Evolutionary conservation across 768 basidiomycete genomes (phyloP), one percentile per base, ranked within the genome.

Genomic region (Auriculariales sp.): DNA sequence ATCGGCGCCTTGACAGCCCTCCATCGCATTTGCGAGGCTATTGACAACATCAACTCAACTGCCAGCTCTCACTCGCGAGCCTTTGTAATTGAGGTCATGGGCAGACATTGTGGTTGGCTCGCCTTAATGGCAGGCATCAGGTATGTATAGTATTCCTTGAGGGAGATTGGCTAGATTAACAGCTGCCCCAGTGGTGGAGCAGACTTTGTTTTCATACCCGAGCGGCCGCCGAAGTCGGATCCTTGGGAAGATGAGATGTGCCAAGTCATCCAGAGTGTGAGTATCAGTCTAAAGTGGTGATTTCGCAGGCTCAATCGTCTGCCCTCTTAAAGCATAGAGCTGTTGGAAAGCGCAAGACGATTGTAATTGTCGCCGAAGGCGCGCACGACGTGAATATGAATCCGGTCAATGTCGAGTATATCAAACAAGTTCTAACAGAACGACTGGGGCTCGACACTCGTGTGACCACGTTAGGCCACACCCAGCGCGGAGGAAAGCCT

Each of bases 71-170:
- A 99, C 64, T 97, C 92, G 27, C 78, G 95, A 51, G 95, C 95
- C 0, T 99, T 99, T 64, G 93, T 99, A 34, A 73, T 99, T 33
- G 95, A 98, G 65, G 95, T 98, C 48, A 99, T 98, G 95, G 95
- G 95, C n/a, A 71, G 94, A 50, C 89, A 98, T 62, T 98, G 95
- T 64, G 95, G 95, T n/a, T 99, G 95, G 95, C 71, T 98, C 15
- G 92, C 95, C 2, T 71, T 98, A 22, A 73, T 92, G 59, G 95
- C 92, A 10, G 92, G 86, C 53, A 83, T 97, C 46, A 87, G 86
- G 82, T 86, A 58, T 52, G 77, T 68, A 3, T 32, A 36, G 11
- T 25, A 25, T 15, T 31, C 17, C 6, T 46, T 28, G 25, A 19
- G 12, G n/a, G 4, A n/a, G 34, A 4, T 7, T 4, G 19, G 28